Base-by-base conservation (phyloP, 73 alveolate species). In the Paramecium bursaria region DNA sequence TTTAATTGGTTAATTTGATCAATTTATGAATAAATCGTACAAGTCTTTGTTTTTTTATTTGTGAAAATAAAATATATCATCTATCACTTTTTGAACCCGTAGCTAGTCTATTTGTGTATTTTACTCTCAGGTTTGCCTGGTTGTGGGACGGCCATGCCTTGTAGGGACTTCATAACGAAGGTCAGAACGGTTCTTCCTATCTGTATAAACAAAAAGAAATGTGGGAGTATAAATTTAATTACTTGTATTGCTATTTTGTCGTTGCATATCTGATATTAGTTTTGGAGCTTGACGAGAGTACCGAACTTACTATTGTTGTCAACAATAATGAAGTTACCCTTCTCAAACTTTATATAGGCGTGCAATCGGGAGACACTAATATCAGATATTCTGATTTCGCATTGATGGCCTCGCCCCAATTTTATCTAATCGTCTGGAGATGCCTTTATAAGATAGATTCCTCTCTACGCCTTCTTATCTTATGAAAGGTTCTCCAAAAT, bases 331-430 rank as follows among this genome's bases (percentile, higher is more conserved):
- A 85, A 85, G 14, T 85, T 85, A 3, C 91, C 91, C 11, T 85
- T 50, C 15, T 49, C 75, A 48, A 33, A 74, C 67, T 85, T 85
- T 21, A 85, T 74, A 39, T 80, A 74, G 0, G 96, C 94, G 86
- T 91, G 96, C 46, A 74, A 39, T 52, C 96, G 82, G 13, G 91
- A 67, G 4, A 91, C 96, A 17, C 91, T 73, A 21, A 91, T 91
- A 86, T 91, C 96, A 23, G 90, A 85, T 4, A 91, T 91, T 73
- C 96, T 91, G 4, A 91, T 93, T 35, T 91, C 96, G 48, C 96
- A 85, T 57, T 91, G 88, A 44, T 91, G 96, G 19, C 96, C 96
- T 75, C 96, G 73, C 19, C 96, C 96, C 48, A 88, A 33, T 75
- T 85, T 44, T 35, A 46, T 33, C 23, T 50, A 54, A 11, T 79